phyloP scores from a whole-genome alignment of 2,329 filamentous ascomycete species.

The Colletotrichum karsti region DNA sequence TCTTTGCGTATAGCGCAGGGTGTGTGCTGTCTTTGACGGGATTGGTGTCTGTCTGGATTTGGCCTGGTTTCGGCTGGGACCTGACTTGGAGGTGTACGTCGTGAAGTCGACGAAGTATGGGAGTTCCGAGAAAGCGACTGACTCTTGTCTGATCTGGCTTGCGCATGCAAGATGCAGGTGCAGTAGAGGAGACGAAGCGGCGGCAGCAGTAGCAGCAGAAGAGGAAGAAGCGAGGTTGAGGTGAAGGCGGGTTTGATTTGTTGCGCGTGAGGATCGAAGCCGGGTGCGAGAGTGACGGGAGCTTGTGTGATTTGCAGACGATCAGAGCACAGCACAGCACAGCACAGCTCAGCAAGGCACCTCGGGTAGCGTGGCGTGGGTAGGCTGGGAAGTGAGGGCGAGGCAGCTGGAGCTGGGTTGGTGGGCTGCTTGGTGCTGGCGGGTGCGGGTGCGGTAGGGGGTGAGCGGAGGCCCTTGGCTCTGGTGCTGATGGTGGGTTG shows the following conservation, averaged over 20 bases:
- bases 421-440: background rate
- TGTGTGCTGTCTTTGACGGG: slow-evolving; percentile 23
- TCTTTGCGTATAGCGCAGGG: slow-evolving; percentile 28
- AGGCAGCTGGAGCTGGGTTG: background rate
- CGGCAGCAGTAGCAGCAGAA: background rate
- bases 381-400: background rate
- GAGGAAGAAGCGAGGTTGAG: background rate
- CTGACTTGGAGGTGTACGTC: slow-evolving; percentile 5
- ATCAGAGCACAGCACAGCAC: background rate
- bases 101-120: slow-evolving; percentile 1
- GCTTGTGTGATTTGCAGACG: background rate
- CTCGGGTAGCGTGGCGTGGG: background rate
- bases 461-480: slow-evolving; percentile 14
- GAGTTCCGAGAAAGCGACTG: slow-evolving; percentile 16
- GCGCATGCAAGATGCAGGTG: slow-evolving; percentile 15
- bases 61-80: slow-evolving; percentile 20
- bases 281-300: background rate
- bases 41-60: slow-evolving; percentile 25
- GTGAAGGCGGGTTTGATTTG: background rate
- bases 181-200: background rate
- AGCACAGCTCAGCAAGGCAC: slow-evolving; percentile 2
- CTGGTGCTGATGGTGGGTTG: slow-evolving; percentile 7
- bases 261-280: background rate
- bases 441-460: slow-evolving; percentile 2
- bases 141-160: slow-evolving; percentile 27